Evolutionary conservation across 2,329 filamentous ascomycete species (phyloP).

Genomic region (Aotearoamyces nothofagi): DNA sequence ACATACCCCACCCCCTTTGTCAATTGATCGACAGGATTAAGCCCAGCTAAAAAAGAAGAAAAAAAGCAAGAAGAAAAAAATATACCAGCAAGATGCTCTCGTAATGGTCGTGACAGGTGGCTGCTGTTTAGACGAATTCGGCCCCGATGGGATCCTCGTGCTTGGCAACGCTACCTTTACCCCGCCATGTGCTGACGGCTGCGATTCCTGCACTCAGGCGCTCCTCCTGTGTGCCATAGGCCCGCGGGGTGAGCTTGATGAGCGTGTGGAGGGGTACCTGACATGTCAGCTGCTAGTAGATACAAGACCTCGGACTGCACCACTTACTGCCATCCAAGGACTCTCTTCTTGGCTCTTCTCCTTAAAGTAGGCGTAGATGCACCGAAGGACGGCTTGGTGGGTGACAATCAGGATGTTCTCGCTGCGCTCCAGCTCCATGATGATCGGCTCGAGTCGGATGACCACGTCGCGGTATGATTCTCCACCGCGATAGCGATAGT

Average conservation of each 20-base stretch:
- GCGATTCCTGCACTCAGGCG: conserved; percentile 82
- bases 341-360: conserved; percentile 85
- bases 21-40: no score
- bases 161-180: conserved; percentile 83
- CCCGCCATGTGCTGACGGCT: conserved; percentile 90
- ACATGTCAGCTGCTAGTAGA: neutral
- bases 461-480: conserved; percentile 96
- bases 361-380: conserved; percentile 99
- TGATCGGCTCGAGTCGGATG: conserved; percentile 94
- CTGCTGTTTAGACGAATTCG: no score
- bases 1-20: no score
- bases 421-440: conserved; percentile 94
- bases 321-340: conserved; percentile 65
- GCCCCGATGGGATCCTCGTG: conserved; percentile 57
- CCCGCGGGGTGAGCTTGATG: conserved; percentile 89
- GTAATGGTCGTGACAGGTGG: no score
- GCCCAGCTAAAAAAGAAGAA: no score
- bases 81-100: no score
- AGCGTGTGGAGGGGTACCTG: conserved; percentile 87
- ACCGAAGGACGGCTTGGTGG: conserved; percentile 89
- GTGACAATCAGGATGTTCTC: conserved; percentile 98
- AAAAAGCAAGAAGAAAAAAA: no score
- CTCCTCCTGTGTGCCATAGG: conserved; percentile 85
- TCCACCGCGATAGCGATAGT: conserved; percentile 94
- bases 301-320: no score